Evolutionary conservation across 306 rosid species (phyloP).

Genomic region (Castanea mollissima): DNA sequence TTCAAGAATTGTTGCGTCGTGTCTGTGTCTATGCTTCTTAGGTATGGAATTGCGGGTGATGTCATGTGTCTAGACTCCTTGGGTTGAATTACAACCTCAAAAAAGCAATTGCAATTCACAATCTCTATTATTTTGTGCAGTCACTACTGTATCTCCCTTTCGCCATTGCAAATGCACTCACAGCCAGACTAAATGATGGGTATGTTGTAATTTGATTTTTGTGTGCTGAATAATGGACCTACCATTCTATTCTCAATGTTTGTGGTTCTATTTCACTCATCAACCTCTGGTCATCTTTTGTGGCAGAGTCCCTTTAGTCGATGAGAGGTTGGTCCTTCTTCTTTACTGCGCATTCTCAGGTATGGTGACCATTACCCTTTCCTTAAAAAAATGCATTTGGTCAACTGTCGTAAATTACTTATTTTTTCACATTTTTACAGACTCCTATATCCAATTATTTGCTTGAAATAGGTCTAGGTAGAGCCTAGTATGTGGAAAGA

Average conservation of each 20-base stretch:
- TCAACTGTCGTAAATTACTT: conserved; percentile 1
- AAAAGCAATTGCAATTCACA: not conserved
- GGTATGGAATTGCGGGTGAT: not conserved
- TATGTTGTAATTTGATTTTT: conserved; percentile 38
- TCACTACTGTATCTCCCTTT: conserved; percentile 79
- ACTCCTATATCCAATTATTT: not conserved
- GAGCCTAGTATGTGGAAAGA: not conserved
- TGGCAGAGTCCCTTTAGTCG: conserved; percentile 71
- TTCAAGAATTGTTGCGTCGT: no score
- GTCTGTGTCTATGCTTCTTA: not conserved
- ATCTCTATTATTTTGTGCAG: conserved; percentile 38
- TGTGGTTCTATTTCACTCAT: conserved; percentile 17
- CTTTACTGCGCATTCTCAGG: conserved; percentile 75
- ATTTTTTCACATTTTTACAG: not conserved
- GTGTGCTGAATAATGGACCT: not conserved
- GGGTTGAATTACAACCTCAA: not conserved
- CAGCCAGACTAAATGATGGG: conserved; percentile 83
- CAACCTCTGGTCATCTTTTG: conserved; percentile 21
- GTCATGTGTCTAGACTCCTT: not conserved
- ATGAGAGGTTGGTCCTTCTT: conserved; percentile 80
- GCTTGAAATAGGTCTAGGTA: not conserved
- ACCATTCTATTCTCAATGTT: conserved; percentile 11
- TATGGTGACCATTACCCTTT: conserved; percentile 14
- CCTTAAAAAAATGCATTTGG: not conserved
- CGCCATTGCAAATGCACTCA: conserved; percentile 85